Evolutionary conservation across 495 filamentous ascomycete genomes (phyloP).

Genomic region (Aspergillus ostianus): DNA sequence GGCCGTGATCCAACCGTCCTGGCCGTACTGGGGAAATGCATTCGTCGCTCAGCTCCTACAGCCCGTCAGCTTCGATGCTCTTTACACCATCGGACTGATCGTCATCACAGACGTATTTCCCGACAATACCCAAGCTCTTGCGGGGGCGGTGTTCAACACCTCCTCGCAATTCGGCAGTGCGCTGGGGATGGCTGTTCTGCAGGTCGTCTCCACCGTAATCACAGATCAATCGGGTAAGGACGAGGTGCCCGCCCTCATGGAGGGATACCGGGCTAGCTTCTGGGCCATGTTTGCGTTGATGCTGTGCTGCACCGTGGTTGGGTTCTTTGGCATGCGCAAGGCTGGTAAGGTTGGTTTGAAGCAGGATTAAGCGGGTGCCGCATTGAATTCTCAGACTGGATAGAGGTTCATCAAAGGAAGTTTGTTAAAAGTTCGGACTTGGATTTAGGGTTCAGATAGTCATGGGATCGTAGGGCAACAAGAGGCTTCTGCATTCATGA

Average conservation of each 20-base stretch:
- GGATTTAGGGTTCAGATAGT: no score
- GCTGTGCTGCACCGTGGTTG: conserved; percentile 39
- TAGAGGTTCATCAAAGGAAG: no score
- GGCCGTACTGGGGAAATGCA: conserved; percentile 56
- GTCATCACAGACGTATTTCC: conserved; percentile 60
- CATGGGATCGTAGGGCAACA: no score
- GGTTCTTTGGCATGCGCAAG: conserved; percentile 47
- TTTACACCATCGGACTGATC: conserved; percentile 58
- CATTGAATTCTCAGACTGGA: no score
- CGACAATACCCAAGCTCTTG: conserved; percentile 55
- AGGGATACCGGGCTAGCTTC: conserved; percentile 59
- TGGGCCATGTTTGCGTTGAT: conserved; percentile 57
- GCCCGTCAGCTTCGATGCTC: conserved; percentile 50
- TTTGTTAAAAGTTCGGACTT: no score
- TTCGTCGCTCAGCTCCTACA: conserved; percentile 51
- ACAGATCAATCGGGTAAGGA: conserved; percentile 38
- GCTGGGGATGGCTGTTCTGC: conserved; percentile 56
- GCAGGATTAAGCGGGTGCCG: conserved; percentile 32
- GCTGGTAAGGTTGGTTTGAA: conserved; percentile 57
- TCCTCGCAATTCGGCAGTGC: conserved; percentile 59
- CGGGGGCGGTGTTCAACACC: conserved; percentile 65
- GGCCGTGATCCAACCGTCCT: conserved; percentile 39
- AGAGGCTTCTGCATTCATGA: no score
- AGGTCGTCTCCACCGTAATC: conserved; percentile 52
- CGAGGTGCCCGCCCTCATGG: conserved; percentile 44